phyloP scores from a whole-genome alignment of 2,329 filamentous ascomycete genomes.

The Eutypella sp. region DNA sequence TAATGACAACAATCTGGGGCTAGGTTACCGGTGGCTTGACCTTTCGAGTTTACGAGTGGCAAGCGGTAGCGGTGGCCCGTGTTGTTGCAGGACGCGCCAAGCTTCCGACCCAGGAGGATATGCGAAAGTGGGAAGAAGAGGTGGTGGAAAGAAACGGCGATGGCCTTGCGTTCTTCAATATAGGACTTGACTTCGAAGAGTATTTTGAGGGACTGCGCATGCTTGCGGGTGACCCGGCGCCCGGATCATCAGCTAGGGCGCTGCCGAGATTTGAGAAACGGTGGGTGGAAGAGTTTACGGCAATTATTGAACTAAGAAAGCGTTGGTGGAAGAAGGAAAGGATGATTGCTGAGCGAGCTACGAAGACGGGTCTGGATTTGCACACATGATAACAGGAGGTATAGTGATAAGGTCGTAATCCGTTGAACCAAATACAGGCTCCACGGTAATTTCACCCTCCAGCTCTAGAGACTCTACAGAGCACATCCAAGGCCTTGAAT shows the following conservation, averaged over 20 bases:
- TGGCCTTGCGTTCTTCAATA: conserved; percentile 1
- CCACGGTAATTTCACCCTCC: too few species aligned
- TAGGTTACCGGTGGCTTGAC: neutral
- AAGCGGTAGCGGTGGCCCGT: conserved; percentile 32
- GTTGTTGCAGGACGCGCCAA: conserved; percentile 58
- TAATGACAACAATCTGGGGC: too few species aligned
- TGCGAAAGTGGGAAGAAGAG: conserved; percentile 56
- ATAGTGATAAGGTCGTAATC: too few species aligned
- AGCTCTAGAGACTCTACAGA: too few species aligned
- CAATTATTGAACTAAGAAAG: conserved; percentile 1
- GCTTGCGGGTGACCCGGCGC: conserved; percentile 2
- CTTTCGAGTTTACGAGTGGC: neutral
- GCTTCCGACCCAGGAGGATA: conserved; percentile 49
- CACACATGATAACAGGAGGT: too few species aligned
- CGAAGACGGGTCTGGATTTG: too few species aligned
- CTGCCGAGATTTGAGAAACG: conserved; percentile 3
- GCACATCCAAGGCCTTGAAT: too few species aligned
- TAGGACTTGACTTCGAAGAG: neutral
- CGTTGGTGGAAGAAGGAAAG: conserved; percentile 4
- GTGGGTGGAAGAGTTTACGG: conserved; percentile 1
- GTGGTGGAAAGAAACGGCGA: conserved; percentile 36
- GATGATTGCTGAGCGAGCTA: neutral
- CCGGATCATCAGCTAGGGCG: conserved; percentile 1
- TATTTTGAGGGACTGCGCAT: neutral
- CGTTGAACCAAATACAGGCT: too few species aligned